Evolutionary conservation across 257 asterid genomes (phyloP).

Genomic region (Cynanchum wilfordii): DNA sequence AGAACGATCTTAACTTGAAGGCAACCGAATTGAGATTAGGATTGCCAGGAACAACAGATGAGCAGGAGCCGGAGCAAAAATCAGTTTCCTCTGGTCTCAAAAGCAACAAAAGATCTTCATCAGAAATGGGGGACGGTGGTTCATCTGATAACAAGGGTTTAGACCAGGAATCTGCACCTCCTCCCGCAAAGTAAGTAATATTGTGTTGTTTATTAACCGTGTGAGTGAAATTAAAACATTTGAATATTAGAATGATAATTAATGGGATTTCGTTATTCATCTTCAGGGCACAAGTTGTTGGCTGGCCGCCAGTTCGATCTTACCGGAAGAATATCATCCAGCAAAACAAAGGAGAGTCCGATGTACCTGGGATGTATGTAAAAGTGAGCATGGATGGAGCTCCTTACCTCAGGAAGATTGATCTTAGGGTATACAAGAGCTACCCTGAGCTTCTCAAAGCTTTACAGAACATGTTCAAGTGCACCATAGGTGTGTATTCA

Average conservation of each 20-base stretch:
- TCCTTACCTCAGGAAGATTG: conserved; percentile 83
- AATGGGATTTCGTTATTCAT: neutral
- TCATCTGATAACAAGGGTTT: conserved; percentile 22
- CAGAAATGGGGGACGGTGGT: conserved; percentile 33
- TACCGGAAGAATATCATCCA: conserved; percentile 60
- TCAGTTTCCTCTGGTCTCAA: conserved; percentile 17
- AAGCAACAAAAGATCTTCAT: conserved; percentile 57
- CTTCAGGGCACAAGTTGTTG: conserved; percentile 58
- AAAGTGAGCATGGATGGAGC: conserved; percentile 99
- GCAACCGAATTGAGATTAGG: conserved; percentile 77
- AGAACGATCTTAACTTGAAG: conserved; percentile 50
- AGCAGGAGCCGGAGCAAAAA: conserved; percentile 32
- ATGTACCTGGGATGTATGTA: conserved; percentile 58
- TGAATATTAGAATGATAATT: neutral
- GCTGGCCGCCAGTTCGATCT: conserved; percentile 96
- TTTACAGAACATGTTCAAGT: conserved; percentile 74
- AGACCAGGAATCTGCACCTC: conserved; percentile 30
- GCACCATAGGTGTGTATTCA: conserved; percentile 60
- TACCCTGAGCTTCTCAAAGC: conserved; percentile 68
- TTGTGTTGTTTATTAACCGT: neutral
- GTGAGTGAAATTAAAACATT: neutral
- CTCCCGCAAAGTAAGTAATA: conserved; percentile 69
- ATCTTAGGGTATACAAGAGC: conserved; percentile 51
- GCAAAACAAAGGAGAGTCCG: conserved; percentile 41
- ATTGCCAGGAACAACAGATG: conserved; percentile 59